Conservation (phyloP, 2,329 filamentous ascomycete genomes). For the Aschersonia sp. region DNA sequence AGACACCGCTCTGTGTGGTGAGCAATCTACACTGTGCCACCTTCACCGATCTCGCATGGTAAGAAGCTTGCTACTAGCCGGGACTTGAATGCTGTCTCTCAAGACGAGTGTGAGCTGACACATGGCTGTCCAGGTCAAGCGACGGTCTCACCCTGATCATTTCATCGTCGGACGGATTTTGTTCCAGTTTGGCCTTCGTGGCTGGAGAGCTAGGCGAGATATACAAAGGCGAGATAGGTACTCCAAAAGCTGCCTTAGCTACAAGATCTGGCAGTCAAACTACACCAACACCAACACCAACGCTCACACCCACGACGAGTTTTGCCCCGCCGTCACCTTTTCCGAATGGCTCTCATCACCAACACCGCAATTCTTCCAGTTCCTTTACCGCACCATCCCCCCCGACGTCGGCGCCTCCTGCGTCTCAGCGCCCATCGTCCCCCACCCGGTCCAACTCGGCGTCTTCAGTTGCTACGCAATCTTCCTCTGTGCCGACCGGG, state of each 20-base stretch:
- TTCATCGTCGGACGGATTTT: conserved; percentile 97
- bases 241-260: conserved; percentile 25
- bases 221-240: conserved; percentile 56
- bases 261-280: conserved; percentile 17
- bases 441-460: conserved; percentile 77
- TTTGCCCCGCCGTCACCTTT: conserved; percentile 49
- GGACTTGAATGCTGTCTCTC: not conserved
- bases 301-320: conserved; percentile 54
- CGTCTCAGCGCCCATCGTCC: conserved; percentile 55
- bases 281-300: conserved; percentile 49
- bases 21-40: conserved; percentile 96
- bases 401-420: conserved; percentile 38
- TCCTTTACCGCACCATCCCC: conserved; percentile 44
- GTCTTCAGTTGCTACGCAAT: conserved; percentile 61
- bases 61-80: conserved; percentile 18
- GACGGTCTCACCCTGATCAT: conserved; percentile 56
- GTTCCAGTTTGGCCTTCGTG: conserved; percentile 75
- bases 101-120: conserved; percentile 12
- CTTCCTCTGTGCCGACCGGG: conserved; percentile 29
- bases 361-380: conserved; percentile 43
- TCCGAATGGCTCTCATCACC: conserved; percentile 30
- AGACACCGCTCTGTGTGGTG: conserved; percentile 83
- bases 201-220: conserved; percentile 72
- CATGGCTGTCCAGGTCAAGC: conserved; percentile 23
- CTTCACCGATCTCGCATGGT: conserved; percentile 94